These are phyloP conservation scores for Bidens hawaiensis DNA, from an alignment of 140 eudicot genomes.

Conservation along the genomic window DNA sequence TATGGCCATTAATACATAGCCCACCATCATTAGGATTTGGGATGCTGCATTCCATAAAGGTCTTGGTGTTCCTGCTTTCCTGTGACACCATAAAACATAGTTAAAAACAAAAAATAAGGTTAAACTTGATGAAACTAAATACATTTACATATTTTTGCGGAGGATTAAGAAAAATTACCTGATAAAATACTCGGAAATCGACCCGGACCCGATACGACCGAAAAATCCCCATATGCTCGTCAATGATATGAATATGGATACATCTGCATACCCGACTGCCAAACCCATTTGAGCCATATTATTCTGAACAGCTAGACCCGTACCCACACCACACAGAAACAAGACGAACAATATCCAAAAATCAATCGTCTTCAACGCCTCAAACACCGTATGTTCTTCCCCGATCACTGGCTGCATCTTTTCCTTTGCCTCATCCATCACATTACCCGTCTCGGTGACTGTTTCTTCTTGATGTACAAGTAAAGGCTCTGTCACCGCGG, in stretches of 20 bases:
- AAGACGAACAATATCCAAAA: constrained; percentile 86
- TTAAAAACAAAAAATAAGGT: no score
- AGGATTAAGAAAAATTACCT: constrained; percentile 41
- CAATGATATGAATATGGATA: constrained; percentile 79
- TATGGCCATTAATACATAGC: constrained; percentile 61
- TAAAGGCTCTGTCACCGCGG: constrained; percentile 35
- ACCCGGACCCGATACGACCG: constrained; percentile 83
- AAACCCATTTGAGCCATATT: no score
- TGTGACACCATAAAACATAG: constrained; percentile 17
- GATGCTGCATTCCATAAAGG: constrained; percentile 93
- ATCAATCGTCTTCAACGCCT: constrained; percentile 66
- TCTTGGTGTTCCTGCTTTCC: constrained; percentile 80
- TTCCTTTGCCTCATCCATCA: constrained; percentile 31
- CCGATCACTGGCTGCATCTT: constrained; percentile 61
- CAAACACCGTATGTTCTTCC: constrained; percentile 80
- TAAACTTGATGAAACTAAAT: constrained; percentile 11
- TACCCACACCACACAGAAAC: constrained; percentile 88
- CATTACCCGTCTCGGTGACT: constrained; percentile 1
- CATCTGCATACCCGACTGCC: no score
- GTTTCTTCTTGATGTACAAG: constrained; percentile 25
- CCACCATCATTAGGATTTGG: constrained; percentile 69
- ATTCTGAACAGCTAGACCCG: constrained; percentile 87
- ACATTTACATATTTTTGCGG: no score
- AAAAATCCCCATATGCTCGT: constrained; percentile 89
- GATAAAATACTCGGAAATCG: constrained; percentile 78